Percentiles rank a stretch among this genome's conserved stretches.
Evolutionary conservation across 1,284 basidiomycete species (phyloP).

Genomic region (Ustilago vetiveriae): DNA sequence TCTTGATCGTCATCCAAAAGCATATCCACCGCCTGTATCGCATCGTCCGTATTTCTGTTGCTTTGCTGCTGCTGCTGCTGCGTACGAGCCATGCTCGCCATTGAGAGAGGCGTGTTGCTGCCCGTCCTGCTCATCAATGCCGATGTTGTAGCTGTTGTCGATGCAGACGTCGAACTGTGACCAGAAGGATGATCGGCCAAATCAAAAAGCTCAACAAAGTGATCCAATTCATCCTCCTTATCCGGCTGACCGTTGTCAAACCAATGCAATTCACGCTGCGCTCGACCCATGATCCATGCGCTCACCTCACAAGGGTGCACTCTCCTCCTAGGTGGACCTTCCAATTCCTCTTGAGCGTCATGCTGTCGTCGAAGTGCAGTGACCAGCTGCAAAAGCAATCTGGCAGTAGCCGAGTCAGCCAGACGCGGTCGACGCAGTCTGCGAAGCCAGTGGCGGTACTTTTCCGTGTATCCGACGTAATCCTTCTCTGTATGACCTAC

Average conservation of each 20-base stretch:
- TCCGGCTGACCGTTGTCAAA: conserved; percentile 1
- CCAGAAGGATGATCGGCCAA: conserved; percentile 3
- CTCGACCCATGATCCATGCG: conserved; percentile 39
- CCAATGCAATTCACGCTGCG: conserved; percentile 14
- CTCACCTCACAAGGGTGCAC: conserved; percentile 40
- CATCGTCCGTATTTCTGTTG: conserved; percentile 3
- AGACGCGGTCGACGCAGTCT: conserved; percentile 3
- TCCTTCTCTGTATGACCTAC: conserved; percentile 31
- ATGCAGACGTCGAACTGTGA: neutral
- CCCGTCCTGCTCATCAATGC: conserved; percentile 19
- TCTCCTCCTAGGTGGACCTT: neutral
- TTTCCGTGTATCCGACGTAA: conserved; percentile 25
- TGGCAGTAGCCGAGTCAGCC: neutral
- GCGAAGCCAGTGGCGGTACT: conserved; percentile 12
- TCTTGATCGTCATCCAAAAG: conserved; percentile 13
- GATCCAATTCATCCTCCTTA: conserved; percentile 3
- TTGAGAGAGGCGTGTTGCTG: conserved; percentile 8
- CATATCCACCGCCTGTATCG: conserved; percentile 25
- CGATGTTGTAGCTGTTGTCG: conserved; percentile 5
- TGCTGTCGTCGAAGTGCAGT: conserved; percentile 6
- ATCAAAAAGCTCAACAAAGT: conserved; percentile 13
- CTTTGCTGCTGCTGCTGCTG: neutral
- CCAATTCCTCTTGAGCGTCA: neutral
- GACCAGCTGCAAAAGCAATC: conserved; percentile 8
- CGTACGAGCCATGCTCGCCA: too few species aligned